Evolutionary conservation across 202 grass and related monocot species (phyloP).

Genomic region (Cymbopogon flexuosus): DNA sequence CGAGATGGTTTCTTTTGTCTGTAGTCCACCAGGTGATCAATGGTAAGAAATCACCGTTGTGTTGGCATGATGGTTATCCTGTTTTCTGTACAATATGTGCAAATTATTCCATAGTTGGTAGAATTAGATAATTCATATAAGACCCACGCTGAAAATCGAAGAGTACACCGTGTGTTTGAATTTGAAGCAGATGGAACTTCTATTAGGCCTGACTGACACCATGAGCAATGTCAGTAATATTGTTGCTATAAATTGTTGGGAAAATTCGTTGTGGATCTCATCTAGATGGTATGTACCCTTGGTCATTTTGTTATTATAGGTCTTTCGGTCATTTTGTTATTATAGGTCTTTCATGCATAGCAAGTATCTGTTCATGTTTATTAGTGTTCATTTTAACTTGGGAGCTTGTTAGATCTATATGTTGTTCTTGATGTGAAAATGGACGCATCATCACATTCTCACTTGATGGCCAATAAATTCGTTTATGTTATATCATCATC

Average conservation of each 20-base stretch:
- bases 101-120: neutral
- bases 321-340: slow-evolving; percentile 15
- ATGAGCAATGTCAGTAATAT: neutral
- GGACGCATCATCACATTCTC: neutral
- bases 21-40: neutral
- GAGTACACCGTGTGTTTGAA: no score
- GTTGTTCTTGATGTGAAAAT: neutral
- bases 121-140: slow-evolving; percentile 1
- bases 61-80: neutral
- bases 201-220: neutral
- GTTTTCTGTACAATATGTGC: neutral
- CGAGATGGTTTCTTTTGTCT: neutral
- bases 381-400: neutral
- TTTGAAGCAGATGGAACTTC: neutral
- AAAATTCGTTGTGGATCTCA: neutral
- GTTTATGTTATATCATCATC: neutral
- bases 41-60: neutral
- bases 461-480: neutral
- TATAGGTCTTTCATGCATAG: slow-evolving; percentile 14
- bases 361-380: slow-evolving; percentile 11
- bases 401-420: neutral
- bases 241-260: neutral
- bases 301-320: slow-evolving; percentile 10
- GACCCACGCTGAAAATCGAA: neutral
- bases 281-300: neutral